A percentile compares a stretch with the other conserved stretches of the same genome.
Conservation (phyloP, 306 rosid genomes). For the Hippophae tibetana region DNA sequence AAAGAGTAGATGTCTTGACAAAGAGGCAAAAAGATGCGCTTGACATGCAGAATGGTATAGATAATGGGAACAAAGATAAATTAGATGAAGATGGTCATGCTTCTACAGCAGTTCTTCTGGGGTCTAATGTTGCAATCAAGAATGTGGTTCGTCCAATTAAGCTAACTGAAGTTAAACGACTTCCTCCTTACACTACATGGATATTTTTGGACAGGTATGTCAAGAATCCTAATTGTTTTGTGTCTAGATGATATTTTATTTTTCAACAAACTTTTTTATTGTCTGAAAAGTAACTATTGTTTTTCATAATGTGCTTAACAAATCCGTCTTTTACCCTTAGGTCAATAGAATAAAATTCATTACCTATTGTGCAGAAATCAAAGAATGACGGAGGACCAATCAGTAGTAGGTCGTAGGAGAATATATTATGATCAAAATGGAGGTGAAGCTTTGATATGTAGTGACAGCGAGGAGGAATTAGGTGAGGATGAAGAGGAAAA, state of each 20-base stretch:
- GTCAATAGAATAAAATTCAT: slow-evolving; percentile 17
- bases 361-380: slow-evolving; percentile 62
- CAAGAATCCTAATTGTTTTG: slow-evolving; percentile 14
- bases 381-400: slow-evolving; percentile 99
- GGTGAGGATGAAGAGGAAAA: slow-evolving; percentile 89
- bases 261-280: not conserved
- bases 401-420: slow-evolving; percentile 90
- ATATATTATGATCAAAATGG: slow-evolving; percentile 96
- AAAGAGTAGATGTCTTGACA: slow-evolving; percentile 49
- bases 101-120: slow-evolving; percentile 91
- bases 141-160: slow-evolving; percentile 91
- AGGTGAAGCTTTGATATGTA: slow-evolving; percentile 95
- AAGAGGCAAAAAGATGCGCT: slow-evolving; percentile 82
- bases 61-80: slow-evolving; percentile 51
- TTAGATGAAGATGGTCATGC: slow-evolving; percentile 62
- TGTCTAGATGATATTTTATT: not conserved
- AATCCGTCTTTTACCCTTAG: not conserved
- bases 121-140: slow-evolving; percentile 80
- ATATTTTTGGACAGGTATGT: slow-evolving; percentile 90
- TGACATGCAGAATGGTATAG: slow-evolving; percentile 72
- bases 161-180: slow-evolving; percentile 66
- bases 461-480: slow-evolving; percentile 95
- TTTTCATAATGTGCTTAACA: too few relatives aligned
- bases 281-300: not conserved
- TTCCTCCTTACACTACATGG: slow-evolving; percentile 98